phyloP scores from a whole-genome alignment of 257 asterid genomes.

The Anisodus acutangulus region DNA sequence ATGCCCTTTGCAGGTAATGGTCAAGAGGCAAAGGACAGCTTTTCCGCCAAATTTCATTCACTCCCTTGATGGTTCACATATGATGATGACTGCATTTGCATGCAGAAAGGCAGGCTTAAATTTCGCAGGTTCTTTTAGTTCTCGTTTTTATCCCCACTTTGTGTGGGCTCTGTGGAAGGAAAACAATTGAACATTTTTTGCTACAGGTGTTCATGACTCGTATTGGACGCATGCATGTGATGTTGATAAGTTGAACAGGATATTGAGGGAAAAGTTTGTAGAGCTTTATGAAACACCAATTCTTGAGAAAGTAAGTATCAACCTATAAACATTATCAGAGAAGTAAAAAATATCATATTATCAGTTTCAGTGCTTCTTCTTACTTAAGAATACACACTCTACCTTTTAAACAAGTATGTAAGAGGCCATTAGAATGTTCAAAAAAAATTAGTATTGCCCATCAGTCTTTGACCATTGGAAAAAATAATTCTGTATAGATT shows the following conservation, averaged over 20 bases:
- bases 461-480: not conserved
- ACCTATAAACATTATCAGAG: not conserved
- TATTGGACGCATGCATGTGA: conserved; percentile 99
- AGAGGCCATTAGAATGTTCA: not conserved
- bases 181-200: conserved; percentile 22
- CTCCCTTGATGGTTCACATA: conserved; percentile 96
- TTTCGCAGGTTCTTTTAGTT: conserved; percentile 73
- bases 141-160: conserved; percentile 26
- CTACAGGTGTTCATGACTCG: conserved; percentile 97
- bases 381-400: not conserved
- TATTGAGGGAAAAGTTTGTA: conserved; percentile 82
- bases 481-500: not conserved
- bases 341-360: conserved; percentile 2
- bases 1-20: conserved; percentile 68
- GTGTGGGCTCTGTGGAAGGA: not conserved
- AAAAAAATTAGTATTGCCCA: not conserved
- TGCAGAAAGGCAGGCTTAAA: conserved; percentile 86
- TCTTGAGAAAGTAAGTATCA: conserved; percentile 74
- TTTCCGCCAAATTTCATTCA: conserved; percentile 98
- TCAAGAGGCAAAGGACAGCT: conserved; percentile 88
- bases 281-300: conserved; percentile 84
- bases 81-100: conserved; percentile 99
- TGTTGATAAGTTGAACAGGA: conserved; percentile 77
- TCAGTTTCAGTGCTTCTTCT: not conserved
- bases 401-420: not conserved